Evolutionary conservation across 441 rosid genomes (phyloP).

Genomic region (Gossypium armourianum): DNA sequence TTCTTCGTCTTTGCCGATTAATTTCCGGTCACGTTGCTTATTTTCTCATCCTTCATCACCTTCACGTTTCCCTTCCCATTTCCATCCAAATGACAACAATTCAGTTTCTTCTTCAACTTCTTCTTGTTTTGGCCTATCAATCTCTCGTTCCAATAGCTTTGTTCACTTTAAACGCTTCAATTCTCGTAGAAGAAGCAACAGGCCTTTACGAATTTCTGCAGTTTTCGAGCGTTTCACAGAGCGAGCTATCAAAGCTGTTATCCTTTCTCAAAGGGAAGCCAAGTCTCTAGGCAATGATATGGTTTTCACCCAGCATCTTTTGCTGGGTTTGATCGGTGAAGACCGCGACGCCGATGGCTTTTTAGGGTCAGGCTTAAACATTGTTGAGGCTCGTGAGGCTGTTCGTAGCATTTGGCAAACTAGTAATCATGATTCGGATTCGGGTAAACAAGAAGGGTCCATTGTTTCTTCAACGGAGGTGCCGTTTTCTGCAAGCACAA

Average conservation of each 20-base stretch:
- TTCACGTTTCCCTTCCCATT: slow-evolving; percentile 17
- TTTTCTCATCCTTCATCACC: slow-evolving; percentile 20
- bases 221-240: slow-evolving; percentile 81
- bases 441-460: slow-evolving; percentile 17
- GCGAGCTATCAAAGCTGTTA: slow-evolving; percentile 56
- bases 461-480: slow-evolving; percentile 35
- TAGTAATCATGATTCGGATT: slow-evolving; percentile 14
- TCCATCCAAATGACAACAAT: slow-evolving; percentile 19
- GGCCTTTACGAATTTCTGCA: slow-evolving; percentile 40
- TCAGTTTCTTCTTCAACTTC: slow-evolving; percentile 37
- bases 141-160: slow-evolving; percentile 20
- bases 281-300: slow-evolving; percentile 50
- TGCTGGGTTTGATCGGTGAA: slow-evolving; percentile 58
- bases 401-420: slow-evolving; percentile 54
- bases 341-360: slow-evolving; percentile 68
- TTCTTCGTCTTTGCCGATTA: slow-evolving; percentile 45
- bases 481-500: slow-evolving; percentile 63
- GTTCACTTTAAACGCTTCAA: slow-evolving; percentile 14
- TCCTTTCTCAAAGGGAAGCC: slow-evolving; percentile 70
- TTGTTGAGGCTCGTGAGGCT: slow-evolving; percentile 57
- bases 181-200: slow-evolving; percentile 33
- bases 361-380: slow-evolving; percentile 52
- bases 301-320: slow-evolving; percentile 69
- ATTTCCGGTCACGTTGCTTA: slow-evolving; percentile 41
- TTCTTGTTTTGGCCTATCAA: slow-evolving; percentile 28